Evolutionary conservation across 257 asterid species (phyloP).

Genomic region (Agastache rugosa): DNA sequence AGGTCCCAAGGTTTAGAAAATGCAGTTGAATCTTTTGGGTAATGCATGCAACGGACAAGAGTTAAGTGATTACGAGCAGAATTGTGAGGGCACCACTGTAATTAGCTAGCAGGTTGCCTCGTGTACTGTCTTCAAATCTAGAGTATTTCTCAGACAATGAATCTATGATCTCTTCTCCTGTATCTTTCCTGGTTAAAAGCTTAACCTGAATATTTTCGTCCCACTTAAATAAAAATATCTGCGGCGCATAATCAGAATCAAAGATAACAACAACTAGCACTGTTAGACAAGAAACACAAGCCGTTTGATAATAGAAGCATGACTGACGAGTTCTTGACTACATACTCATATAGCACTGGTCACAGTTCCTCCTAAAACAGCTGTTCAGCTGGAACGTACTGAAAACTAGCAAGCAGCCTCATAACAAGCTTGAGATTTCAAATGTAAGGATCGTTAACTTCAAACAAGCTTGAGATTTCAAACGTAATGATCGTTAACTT

Average conservation of each 20-base stretch:
- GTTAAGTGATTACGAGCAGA: neutral
- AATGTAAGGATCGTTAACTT: constrained; percentile 31
- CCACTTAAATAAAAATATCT: neutral
- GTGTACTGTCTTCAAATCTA: neutral
- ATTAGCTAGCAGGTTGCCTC: too few relatives aligned
- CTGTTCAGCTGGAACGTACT: constrained; percentile 19
- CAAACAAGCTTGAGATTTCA: constrained; percentile 35
- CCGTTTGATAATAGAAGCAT: constrained; percentile 29
- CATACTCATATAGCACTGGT: constrained; percentile 41
- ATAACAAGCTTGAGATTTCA: constrained; percentile 33
- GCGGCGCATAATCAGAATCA: neutral
- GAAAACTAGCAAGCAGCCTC: constrained; percentile 25
- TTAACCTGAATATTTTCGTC: neutral
- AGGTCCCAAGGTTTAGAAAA: neutral
- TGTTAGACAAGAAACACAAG: constrained; percentile 10
- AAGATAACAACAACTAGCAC: neutral
- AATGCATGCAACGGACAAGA: neutral
- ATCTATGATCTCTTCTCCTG: neutral
- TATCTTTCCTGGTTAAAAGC: neutral
- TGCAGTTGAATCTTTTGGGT: neutral
- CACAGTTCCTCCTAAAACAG: constrained; percentile 35
- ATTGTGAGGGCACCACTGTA: too few relatives aligned
- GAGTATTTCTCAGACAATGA: neutral
- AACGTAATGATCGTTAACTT: constrained; percentile 31
- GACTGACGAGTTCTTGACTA: constrained; percentile 32